Conservation (phyloP, 805 yeast species). For the Pichia pseudocactophila region DNA sequence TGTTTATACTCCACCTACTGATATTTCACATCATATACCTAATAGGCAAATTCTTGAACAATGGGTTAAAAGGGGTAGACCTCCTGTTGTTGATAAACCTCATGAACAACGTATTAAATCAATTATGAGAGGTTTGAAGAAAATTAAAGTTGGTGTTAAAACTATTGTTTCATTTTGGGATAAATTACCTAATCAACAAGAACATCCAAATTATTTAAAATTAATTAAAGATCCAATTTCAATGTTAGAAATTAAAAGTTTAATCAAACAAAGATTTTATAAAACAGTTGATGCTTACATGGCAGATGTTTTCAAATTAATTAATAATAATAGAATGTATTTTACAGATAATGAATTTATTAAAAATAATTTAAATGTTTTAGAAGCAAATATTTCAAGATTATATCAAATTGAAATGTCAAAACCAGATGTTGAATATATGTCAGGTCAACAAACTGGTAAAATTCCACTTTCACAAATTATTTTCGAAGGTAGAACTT, state of each 20-base stretch:
- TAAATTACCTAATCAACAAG: conserved; percentile 63
- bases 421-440: conserved; percentile 74
- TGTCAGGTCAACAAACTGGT: conserved; percentile 44
- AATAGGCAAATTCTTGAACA: conserved; percentile 23
- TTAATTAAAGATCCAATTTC: conserved; percentile 52
- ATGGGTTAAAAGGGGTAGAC: conserved; percentile 76
- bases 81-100: conserved; percentile 85
- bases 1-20: conserved; percentile 23
- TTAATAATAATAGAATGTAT: conserved; percentile 63
- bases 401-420: conserved; percentile 60
- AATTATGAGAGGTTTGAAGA: conserved; percentile 71
- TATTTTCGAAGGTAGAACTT: conserved; percentile 60
- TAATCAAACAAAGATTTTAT: conserved; percentile 80
- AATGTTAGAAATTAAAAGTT: conserved; percentile 66
- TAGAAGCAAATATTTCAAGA: conserved; percentile 53
- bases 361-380: conserved; percentile 48
- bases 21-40: conserved; percentile 13
- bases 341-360: conserved; percentile 50
- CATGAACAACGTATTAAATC: conserved; percentile 89
- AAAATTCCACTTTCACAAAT: conserved; percentile 70
- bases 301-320: conserved; percentile 65
- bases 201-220: conserved; percentile 45
- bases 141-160: conserved; percentile 51
- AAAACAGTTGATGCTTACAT: conserved; percentile 66
- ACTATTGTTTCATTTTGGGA: conserved; percentile 51